These are phyloP conservation scores for Candida schatavii DNA, from an alignment of 805 yeast species.

Conservation along the genomic window DNA sequence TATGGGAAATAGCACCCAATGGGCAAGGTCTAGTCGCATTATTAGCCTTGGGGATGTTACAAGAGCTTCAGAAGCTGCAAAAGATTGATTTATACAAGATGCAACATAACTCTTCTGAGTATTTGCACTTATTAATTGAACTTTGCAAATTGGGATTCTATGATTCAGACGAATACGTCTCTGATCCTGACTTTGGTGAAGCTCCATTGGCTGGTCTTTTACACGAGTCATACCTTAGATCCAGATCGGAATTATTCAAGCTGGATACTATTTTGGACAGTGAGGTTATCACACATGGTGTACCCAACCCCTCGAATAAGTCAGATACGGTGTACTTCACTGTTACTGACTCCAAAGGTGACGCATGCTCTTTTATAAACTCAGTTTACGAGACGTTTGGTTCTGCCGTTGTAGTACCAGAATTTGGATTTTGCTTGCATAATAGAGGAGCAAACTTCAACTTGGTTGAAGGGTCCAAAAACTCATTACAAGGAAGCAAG, in stretches of 20 bases:
- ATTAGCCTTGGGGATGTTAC: slow-evolving; percentile 64
- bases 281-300: slow-evolving; percentile 43
- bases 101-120: slow-evolving; percentile 67
- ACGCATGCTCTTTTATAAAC: slow-evolving; percentile 78
- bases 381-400: slow-evolving; percentile 73
- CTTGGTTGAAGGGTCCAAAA: slow-evolving; percentile 52
- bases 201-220: slow-evolving; percentile 43
- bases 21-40: slow-evolving; percentile 80
- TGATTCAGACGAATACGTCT: slow-evolving; percentile 71
- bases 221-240: slow-evolving; percentile 45
- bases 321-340: slow-evolving; percentile 74
- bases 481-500: slow-evolving; percentile 65
- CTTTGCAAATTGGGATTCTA: slow-evolving; percentile 68
- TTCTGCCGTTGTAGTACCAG: slow-evolving; percentile 62
- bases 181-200: slow-evolving; percentile 51
- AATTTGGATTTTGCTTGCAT: slow-evolving; percentile 66
- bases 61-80: slow-evolving; percentile 47
- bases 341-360: slow-evolving; percentile 64
- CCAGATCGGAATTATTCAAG: slow-evolving; percentile 48
- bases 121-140: slow-evolving; percentile 68
- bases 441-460: slow-evolving; percentile 78
- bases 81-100: slow-evolving; percentile 38
- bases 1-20: slow-evolving; percentile 86
- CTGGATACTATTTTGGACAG: slow-evolving; percentile 40
- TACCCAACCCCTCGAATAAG: slow-evolving; percentile 55